Conservation (phyloP, 2,329 filamentous ascomycete genomes). For the Exophiala sp. region DNA sequence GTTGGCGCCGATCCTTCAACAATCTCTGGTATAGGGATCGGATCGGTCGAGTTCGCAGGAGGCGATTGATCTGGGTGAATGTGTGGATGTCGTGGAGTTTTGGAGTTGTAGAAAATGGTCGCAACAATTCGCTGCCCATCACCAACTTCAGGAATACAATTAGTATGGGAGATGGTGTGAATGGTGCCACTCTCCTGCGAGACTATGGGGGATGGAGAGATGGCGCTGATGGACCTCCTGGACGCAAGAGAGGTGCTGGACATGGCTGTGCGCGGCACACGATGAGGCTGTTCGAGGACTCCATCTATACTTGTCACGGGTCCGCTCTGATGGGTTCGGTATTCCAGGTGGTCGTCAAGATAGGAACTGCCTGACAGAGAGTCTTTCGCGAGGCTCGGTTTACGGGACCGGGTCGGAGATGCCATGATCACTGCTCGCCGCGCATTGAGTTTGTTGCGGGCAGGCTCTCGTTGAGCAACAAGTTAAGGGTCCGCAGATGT, state of each 20-base stretch:
- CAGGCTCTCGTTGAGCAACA: too few species aligned
- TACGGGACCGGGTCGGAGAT: conserved; percentile 31
- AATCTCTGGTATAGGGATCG: conserved; percentile 40
- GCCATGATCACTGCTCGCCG: conserved; percentile 6
- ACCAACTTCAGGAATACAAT: conserved; percentile 37
- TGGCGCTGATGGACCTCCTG: conserved; percentile 26
- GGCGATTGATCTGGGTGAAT: conserved; percentile 48
- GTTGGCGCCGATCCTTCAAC: conserved; percentile 49
- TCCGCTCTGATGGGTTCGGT: conserved; percentile 31
- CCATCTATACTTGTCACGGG: conserved; percentile 29
- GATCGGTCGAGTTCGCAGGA: conserved; percentile 35
- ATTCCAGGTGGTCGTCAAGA: conserved; percentile 49
- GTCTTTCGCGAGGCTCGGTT: conserved; percentile 43
- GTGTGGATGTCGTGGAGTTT: conserved; percentile 42
- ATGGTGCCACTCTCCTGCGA: conserved; percentile 46
- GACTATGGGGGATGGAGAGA: conserved; percentile 23
- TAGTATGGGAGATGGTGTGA: conserved; percentile 45
- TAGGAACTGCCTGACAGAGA: conserved; percentile 40
- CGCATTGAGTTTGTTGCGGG: not conserved
- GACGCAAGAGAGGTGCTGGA: conserved; percentile 24
- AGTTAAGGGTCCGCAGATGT: too few species aligned
- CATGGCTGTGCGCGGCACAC: conserved; percentile 15
- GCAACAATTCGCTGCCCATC: conserved; percentile 45
- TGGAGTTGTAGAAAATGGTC: conserved; percentile 49
- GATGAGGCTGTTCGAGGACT: conserved; percentile 25